A percentile compares a stretch with the other conserved stretches of the same genome.
These are phyloP conservation scores for Aspergillus ochraceus DNA, from an alignment of 2,329 filamentous ascomycete genomes.

Conservation along the genomic window DNA sequence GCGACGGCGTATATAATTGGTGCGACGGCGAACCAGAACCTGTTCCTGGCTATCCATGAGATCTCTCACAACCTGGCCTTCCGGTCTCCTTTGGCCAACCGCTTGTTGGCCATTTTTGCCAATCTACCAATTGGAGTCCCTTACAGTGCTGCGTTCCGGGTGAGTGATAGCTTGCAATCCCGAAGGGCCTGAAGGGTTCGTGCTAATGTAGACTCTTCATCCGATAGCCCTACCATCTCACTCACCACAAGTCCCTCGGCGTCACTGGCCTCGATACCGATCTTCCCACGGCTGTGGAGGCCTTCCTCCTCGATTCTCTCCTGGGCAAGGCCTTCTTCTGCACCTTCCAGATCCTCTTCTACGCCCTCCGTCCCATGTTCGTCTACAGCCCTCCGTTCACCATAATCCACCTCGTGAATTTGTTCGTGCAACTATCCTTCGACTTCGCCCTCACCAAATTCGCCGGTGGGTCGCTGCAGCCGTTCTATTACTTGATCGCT, in stretches of 20 bases:
- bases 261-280: conserved; percentile 96
- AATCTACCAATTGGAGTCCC: conserved; percentile 95
- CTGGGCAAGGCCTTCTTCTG: conserved; percentile 98
- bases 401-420: conserved; percentile 78
- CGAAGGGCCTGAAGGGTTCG: not conserved
- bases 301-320: conserved; percentile 86
- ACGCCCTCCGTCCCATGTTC: conserved; percentile 92
- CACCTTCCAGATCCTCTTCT: conserved; percentile 99
- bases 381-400: conserved; percentile 89
- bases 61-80: conserved; percentile 98
- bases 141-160: conserved; percentile 92
- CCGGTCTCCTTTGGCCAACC: conserved; percentile 74
- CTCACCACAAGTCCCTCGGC: conserved; percentile 97
- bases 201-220: not conserved
- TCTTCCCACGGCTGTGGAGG: conserved; percentile 87
- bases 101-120: conserved; percentile 85
- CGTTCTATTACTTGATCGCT: conserved; percentile 79
- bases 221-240: conserved; percentile 84
- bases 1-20: conserved; percentile 86
- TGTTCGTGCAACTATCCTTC: conserved; percentile 73
- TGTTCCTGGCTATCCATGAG: conserved; percentile 98
- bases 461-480: conserved; percentile 56
- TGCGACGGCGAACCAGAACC: conserved; percentile 95
- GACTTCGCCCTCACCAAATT: conserved; percentile 67
- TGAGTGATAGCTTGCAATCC: conserved; percentile 42